Evolutionary conservation across 805 yeast genomes (phyloP), one percentile per base, ranked within the genome.

Genomic region (Kazachstania psychrophila): DNA sequence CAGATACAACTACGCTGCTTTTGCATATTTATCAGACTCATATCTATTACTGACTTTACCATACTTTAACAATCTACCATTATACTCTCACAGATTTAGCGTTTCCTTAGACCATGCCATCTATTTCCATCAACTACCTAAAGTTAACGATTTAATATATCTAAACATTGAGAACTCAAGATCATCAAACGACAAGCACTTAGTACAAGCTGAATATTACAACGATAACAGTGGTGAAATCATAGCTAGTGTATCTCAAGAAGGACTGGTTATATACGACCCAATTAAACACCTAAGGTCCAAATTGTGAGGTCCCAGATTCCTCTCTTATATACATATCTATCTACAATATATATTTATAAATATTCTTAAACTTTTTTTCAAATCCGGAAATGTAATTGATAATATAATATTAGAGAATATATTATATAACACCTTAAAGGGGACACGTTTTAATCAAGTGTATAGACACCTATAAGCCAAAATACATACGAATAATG

Each of bases 101-200:
- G 78, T 76, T 3, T 74, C 82, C 16, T 55, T 80, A 43, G 87
- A 79, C 45, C 87, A 80, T 50, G 59, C 76, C 0, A 68, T 82
- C 23, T 77, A 77, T 53, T 77, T 80, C 61, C 84, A 78, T 50
- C 72, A 67, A 23, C 32, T 47, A 16, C 59, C 59, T 37, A 60
- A 66, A 28, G 60, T 65, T 2, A 62, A 67, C 29, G 65, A 73
- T 28, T 78, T 79, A 77, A 56, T 73, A 49, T 62, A 66, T 12
- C 69, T 71, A 37, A 64, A 70, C 32, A 62, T 75, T 30, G 61
- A 60, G 33, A 70, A 72, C 26, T 54, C 73, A 17, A 62, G 74
- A 36, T 65, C 77, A 3, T 67, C 66, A 12, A 68, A 69, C 44
- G 70, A 72, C 39, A 64, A 82, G 40, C 71, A 73, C 10, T 54